Conservation (phyloP, 129 eudicot genomes). For the Arctium minus region DNA sequence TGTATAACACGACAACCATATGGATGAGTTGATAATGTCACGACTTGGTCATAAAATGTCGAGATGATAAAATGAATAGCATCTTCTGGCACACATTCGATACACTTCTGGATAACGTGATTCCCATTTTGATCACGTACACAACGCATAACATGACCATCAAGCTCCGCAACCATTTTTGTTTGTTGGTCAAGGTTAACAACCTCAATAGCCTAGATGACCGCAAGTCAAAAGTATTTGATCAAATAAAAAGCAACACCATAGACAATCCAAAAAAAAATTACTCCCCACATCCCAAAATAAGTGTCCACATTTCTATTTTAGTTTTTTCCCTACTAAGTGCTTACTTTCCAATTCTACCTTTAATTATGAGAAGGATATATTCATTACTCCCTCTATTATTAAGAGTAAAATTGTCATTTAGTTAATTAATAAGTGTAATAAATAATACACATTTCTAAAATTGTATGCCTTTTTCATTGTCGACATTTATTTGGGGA, state of each 20-base stretch:
- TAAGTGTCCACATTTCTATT: too few relatives aligned
- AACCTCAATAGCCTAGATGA: constrained; percentile 67
- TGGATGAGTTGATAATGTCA: constrained; percentile 78
- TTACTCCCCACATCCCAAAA: not conserved
- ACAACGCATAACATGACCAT: constrained; percentile 84
- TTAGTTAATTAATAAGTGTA: too few relatives aligned
- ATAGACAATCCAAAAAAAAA: not conserved
- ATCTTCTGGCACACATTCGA: constrained; percentile 79
- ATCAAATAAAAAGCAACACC: not conserved
- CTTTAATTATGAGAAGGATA: too few relatives aligned
- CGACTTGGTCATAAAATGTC: constrained; percentile 80
- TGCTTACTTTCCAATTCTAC: too few relatives aligned
- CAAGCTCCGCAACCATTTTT: constrained; percentile 76
- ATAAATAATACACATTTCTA: not conserved
- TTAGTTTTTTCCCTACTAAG: too few relatives aligned
- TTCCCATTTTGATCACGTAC: constrained; percentile 87
- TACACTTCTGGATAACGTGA: constrained; percentile 85
- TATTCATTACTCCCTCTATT: not conserved
- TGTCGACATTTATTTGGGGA: not conserved
- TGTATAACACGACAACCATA: constrained; percentile 88
- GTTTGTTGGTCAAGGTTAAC: constrained; percentile 75
- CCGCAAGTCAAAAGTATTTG: not conserved
- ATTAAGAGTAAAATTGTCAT: too few relatives aligned
- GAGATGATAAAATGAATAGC: constrained; percentile 71
- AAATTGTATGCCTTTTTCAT: not conserved